phyloP scores from a whole-genome alignment of 768 basidiomycete species.

The Lyophyllum semitale region DNA sequence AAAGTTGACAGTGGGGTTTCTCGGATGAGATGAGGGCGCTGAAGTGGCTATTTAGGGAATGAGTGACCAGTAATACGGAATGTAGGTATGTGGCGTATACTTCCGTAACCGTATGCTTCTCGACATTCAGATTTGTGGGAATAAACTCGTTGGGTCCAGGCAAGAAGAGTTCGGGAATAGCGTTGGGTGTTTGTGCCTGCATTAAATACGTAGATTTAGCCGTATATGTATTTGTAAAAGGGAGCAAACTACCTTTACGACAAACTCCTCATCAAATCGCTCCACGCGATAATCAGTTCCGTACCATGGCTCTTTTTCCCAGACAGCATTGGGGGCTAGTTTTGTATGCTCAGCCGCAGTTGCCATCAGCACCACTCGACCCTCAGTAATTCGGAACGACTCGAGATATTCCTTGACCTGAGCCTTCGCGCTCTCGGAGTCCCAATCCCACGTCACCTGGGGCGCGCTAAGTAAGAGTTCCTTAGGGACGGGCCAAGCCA shows the following conservation, averaged over 20 bases:
- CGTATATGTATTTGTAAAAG: not conserved
- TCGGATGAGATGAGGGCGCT: conserved; percentile 73
- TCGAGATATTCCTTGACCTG: conserved; percentile 68
- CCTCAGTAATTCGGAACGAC: conserved; percentile 54
- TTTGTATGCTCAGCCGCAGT: conserved; percentile 63
- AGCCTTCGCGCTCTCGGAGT: conserved; percentile 45
- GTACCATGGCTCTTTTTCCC: conserved; percentile 90
- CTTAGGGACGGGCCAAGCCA: conserved; percentile 81
- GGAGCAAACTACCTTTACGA: conserved; percentile 44
- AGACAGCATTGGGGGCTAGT: conserved; percentile 42
- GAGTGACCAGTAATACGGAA: conserved; percentile 5
- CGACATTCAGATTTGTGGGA: conserved; percentile 81
- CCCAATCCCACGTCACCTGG: conserved; percentile 75
- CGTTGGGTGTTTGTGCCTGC: conserved; percentile 66
- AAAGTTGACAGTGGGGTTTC: conserved; percentile 72
- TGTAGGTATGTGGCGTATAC: conserved; percentile 32
- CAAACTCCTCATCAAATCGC: conserved; percentile 62
- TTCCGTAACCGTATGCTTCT: conserved; percentile 67
- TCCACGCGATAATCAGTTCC: conserved; percentile 86
- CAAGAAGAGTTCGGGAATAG: conserved; percentile 69
- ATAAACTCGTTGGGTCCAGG: conserved; percentile 91
- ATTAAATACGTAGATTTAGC: not conserved
- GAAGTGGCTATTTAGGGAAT: conserved; percentile 56
- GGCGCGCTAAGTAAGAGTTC: conserved; percentile 75
- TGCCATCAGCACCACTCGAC: conserved; percentile 80